These are phyloP conservation scores for Spergularia bocconei DNA, from an alignment of 148 eudicot species.

Conservation along the genomic window DNA sequence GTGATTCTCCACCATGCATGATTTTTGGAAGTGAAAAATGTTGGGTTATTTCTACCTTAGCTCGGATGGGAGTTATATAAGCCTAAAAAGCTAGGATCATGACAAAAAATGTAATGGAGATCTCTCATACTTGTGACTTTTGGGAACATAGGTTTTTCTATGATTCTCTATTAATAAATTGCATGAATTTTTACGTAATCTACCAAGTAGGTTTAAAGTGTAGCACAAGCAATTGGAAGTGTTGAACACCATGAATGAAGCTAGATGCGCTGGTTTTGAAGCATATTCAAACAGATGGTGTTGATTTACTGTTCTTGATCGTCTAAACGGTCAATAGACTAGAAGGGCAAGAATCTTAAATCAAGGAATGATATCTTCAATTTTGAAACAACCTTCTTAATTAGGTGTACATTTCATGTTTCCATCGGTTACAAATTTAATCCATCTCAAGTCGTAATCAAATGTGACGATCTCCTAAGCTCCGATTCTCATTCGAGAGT, in stretches of 20 bases:
- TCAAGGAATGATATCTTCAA: neutral
- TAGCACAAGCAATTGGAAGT: conserved; percentile 14
- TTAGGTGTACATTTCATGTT: too few relatives aligned
- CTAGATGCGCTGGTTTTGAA: conserved; percentile 22
- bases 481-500: neutral
- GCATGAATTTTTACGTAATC: conserved; percentile 24
- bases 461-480: too few relatives aligned
- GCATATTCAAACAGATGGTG: neutral
- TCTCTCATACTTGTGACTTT: conserved; percentile 8
- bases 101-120: neutral
- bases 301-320: neutral
- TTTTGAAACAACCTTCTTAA: too few relatives aligned
- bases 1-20: conserved; percentile 29
- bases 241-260: neutral
- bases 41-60: neutral
- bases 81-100: conserved; percentile 10
- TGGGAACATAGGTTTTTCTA: neutral
- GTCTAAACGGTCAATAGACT: neutral
- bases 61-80: conserved; percentile 26
- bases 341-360: neutral
- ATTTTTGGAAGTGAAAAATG: neutral
- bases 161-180: conserved; percentile 1
- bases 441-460: too few relatives aligned
- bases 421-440: too few relatives aligned
- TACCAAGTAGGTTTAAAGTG: conserved; percentile 6